A percentile compares a stretch with the other conserved stretches of the same genome.
phyloP scores from a whole-genome alignment of 2,329 filamentous ascomycete species.

The Macrophomina phaseolina region DNA sequence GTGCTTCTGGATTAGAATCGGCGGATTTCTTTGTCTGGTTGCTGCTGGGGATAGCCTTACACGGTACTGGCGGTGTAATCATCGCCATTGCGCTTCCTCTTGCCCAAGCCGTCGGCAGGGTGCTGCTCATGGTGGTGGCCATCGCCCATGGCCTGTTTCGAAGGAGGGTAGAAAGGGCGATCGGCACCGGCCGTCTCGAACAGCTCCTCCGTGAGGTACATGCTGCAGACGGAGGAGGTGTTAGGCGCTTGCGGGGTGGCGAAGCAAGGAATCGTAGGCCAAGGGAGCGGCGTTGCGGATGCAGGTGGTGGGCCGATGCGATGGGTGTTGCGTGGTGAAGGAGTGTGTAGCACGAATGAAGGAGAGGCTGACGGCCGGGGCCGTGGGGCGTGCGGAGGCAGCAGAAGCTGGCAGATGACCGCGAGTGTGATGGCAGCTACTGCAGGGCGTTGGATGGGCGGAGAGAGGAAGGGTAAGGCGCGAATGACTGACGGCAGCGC shows the following conservation, averaged over 20 bases:
- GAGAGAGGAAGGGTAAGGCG: neutral
- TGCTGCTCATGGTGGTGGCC: neutral
- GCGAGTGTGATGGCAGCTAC: neutral
- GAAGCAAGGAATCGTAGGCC: neutral
- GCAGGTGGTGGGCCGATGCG: neutral
- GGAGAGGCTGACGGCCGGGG: conserved; percentile 7
- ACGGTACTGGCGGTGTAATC: conserved; percentile 15
- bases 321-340: neutral
- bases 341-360: conserved; percentile 16
- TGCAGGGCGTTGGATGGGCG: neutral
- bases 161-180: neutral
- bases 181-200: conserved; percentile 15
- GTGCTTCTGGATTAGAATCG: neutral
- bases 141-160: neutral
- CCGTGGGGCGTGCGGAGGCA: conserved; percentile 14
- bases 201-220: conserved; percentile 27
- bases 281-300: conserved; percentile 5
- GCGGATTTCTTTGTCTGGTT: neutral
- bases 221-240: neutral
- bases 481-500: neutral
- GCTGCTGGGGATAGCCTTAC: neutral
- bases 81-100: conserved; percentile 20
- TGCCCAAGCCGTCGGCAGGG: conserved; percentile 12
- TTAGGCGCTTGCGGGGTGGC: neutral
- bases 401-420: conserved; percentile 15